phyloP scores from a whole-genome alignment of 2,329 filamentous ascomycete genomes.

The Thermomyces lanuginosus region DNA sequence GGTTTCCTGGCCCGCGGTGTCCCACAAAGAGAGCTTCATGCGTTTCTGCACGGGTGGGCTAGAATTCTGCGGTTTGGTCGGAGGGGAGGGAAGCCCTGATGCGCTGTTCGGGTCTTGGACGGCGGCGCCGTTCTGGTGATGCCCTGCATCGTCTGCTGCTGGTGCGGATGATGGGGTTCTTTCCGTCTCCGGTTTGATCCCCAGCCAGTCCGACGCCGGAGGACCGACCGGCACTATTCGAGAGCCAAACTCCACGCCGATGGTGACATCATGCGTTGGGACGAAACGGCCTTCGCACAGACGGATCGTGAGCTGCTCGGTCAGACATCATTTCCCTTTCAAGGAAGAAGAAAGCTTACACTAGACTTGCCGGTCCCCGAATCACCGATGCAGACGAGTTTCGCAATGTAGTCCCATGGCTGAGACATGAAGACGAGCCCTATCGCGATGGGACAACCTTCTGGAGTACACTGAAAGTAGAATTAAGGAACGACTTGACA shows the following conservation, averaged over 20 bases:
- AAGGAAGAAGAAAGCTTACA: constrained; percentile 24
- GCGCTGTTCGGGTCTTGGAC: background rate
- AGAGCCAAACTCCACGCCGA: constrained; percentile 90
- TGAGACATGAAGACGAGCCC: constrained; percentile 27
- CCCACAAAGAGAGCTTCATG: constrained; percentile 92
- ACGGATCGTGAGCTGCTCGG: constrained; percentile 68
- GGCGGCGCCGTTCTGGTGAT: background rate
- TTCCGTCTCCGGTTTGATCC: constrained; percentile 31
- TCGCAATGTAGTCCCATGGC: constrained; percentile 97
- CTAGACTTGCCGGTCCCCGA: constrained; percentile 88
- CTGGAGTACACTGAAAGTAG: too few species aligned
- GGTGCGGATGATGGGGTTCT: constrained; percentile 1
- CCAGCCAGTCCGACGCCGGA: constrained; percentile 48
- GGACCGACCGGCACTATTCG: constrained; percentile 82
- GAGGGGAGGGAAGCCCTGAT: constrained; percentile 19
- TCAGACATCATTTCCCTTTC: constrained; percentile 1
- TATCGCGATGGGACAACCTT: too few species aligned
- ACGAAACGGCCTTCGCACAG: constrained; percentile 95
- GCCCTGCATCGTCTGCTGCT: background rate
- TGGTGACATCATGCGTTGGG: constrained; percentile 88
- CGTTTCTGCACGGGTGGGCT: constrained; percentile 42
- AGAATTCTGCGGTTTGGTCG: constrained; percentile 15
- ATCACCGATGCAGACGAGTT: constrained; percentile 95
- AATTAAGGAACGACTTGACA: too few species aligned
- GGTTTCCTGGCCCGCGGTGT: constrained; percentile 90